Evolutionary conservation across 805 yeast species (phyloP).

Genomic region (Candida berthetii): DNA sequence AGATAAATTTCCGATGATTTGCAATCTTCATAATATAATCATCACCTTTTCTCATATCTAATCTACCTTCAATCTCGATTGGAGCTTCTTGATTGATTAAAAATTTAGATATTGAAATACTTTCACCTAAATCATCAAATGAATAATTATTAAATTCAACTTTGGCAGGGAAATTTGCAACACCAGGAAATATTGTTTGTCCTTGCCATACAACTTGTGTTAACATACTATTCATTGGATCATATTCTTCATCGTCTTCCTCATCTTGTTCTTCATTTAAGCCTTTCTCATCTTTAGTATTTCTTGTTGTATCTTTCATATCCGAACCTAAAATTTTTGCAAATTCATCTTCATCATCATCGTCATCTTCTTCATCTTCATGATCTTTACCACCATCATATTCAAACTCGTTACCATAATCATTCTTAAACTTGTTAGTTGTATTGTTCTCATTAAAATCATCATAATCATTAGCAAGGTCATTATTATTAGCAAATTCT

Average conservation of each 20-base stretch:
- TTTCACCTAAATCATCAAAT: conserved; percentile 21
- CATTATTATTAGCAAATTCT: neutral
- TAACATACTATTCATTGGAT: conserved; percentile 14
- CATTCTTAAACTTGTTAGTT: too few relatives aligned
- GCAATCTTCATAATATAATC: conserved; percentile 45
- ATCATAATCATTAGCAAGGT: conserved; percentile 2
- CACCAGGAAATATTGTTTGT: conserved; percentile 39
- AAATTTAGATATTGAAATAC: conserved; percentile 5
- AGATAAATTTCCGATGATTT: conserved; percentile 43
- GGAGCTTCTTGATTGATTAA: conserved; percentile 20
- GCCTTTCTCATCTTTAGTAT: conserved; percentile 4
- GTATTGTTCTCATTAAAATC: neutral
- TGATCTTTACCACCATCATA: neutral
- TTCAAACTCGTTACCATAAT: too few relatives aligned
- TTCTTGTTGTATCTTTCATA: conserved; percentile 9
- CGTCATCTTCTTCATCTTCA: conserved; percentile 9
- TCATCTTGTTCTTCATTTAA: conserved; percentile 5
- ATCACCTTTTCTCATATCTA: conserved; percentile 48
- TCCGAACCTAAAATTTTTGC: conserved; percentile 22
- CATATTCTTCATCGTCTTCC: conserved; percentile 10
- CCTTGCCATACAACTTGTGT: conserved; percentile 40
- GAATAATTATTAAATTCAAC: conserved; percentile 20
- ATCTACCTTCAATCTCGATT: conserved; percentile 56
- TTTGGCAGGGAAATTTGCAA: conserved; percentile 33
- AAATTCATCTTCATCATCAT: conserved; percentile 27